phyloP scores from a whole-genome alignment of 1,284 basidiomycete species.

The Lignosus rhinocerotis region DNA sequence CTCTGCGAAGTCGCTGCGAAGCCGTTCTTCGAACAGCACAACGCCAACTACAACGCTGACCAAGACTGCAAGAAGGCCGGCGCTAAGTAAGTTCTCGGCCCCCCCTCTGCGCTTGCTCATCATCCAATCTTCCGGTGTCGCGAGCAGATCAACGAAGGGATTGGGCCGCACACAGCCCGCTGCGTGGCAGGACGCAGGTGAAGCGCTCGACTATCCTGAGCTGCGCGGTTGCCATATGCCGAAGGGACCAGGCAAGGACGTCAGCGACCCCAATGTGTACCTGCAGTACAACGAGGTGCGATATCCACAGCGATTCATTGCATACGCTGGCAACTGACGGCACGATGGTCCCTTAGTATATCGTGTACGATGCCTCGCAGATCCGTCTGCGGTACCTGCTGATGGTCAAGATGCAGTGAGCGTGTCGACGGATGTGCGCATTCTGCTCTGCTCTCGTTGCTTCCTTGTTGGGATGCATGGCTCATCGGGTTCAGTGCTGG shows the following conservation, averaged over 20 bases:
- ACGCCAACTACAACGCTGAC: constrained; percentile 54
- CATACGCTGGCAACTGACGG: background rate
- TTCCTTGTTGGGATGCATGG: background rate
- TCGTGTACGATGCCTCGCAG: constrained; percentile 42
- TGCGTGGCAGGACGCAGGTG: constrained; percentile 64
- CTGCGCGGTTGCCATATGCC: constrained; percentile 61
- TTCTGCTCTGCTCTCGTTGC: background rate
- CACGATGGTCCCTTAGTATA: constrained; percentile 28
- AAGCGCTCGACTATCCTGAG: constrained; percentile 48
- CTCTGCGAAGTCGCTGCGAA: constrained; percentile 61
- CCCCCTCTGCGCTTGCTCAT: background rate
- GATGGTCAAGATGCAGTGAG: constrained; percentile 42
- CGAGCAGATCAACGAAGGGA: constrained; percentile 52
- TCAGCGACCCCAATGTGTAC: constrained; percentile 32
- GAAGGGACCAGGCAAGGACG: constrained; percentile 44
- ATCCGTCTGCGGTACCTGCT: constrained; percentile 43
- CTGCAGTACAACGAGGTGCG: constrained; percentile 58
- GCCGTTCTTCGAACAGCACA: constrained; percentile 50
- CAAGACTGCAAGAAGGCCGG: constrained; percentile 44
- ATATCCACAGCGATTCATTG: background rate
- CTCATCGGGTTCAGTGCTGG: background rate
- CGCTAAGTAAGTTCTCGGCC: constrained; percentile 31
- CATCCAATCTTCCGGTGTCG: constrained; percentile 12
- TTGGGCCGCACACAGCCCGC: constrained; percentile 50
- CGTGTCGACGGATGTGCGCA: background rate